phyloP scores from a whole-genome alignment of 116 monocot species.

The Thalassia testudinum region DNA sequence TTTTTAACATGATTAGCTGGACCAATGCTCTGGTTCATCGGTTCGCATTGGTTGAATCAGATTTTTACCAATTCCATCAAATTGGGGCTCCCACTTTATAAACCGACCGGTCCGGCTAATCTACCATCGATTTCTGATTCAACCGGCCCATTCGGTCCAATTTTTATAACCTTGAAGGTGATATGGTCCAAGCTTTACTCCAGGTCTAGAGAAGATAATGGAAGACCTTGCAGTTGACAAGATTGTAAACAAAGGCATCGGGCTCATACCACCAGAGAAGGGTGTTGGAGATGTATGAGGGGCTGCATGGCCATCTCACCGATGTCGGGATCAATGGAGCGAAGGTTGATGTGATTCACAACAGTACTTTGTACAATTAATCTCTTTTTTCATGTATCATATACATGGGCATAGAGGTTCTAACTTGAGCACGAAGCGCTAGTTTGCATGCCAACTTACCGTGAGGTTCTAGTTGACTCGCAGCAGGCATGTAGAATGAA shows the following conservation, averaged over 20 bases:
- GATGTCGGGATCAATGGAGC: conserved; percentile 58
- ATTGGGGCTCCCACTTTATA: conserved; percentile 25
- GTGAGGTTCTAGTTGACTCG: too few relatives aligned
- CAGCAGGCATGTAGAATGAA: too few relatives aligned
- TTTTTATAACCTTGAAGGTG: conserved; percentile 21
- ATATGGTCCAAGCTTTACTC: conserved; percentile 31
- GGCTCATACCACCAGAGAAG: conserved; percentile 43
- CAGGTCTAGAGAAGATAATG: conserved; percentile 64
- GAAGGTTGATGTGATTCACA: conserved; percentile 90
- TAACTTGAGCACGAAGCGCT: too few relatives aligned
- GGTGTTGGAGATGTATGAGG: conserved; percentile 43
- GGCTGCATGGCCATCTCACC: conserved; percentile 48
- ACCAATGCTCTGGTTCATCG: too few relatives aligned
- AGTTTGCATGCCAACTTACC: too few relatives aligned
- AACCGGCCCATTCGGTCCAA: too few relatives aligned
- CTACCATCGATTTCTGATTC: too few relatives aligned
- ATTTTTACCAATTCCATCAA: conserved; percentile 52
- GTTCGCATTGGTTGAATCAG: too few relatives aligned
- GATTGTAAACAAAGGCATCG: conserved; percentile 68
- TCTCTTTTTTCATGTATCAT: too few relatives aligned
- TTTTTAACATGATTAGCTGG: too few relatives aligned
- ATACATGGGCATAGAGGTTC: too few relatives aligned
- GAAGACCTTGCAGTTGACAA: conserved; percentile 81
- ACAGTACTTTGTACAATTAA: conserved; percentile 16
- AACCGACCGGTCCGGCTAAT: too few relatives aligned